phyloP scores from a whole-genome alignment of 2,329 filamentous ascomycete species.

The Verticillium nonalfalfae region DNA sequence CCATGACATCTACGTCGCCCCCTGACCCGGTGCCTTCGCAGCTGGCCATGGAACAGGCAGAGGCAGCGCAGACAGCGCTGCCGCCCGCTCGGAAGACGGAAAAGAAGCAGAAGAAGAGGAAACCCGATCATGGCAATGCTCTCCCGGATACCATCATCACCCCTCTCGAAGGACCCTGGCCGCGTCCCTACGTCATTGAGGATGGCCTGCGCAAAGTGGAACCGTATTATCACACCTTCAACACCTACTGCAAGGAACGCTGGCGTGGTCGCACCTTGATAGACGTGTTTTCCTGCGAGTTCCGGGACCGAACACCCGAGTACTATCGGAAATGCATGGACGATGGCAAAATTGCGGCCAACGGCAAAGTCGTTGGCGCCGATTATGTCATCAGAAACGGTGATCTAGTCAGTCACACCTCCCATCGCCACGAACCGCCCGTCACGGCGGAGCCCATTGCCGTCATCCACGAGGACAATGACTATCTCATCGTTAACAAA shows the following conservation, averaged over 20 bases:
- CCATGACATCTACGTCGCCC: slow-evolving; percentile 3
- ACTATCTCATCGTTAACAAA: slow-evolving; percentile 95
- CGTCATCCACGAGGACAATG: slow-evolving; percentile 84
- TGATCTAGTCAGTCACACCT: slow-evolving; percentile 83
- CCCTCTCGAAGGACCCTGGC: slow-evolving; percentile 34
- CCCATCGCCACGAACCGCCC: slow-evolving; percentile 93
- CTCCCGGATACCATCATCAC: slow-evolving; percentile 19
- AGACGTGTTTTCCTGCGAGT: slow-evolving; percentile 87
- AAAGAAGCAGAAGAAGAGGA: neutral
- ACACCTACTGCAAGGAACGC: slow-evolving; percentile 88
- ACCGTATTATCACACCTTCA: slow-evolving; percentile 91
- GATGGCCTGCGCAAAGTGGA: slow-evolving; percentile 74
- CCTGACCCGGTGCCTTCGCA: neutral
- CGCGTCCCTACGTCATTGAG: slow-evolving; percentile 73
- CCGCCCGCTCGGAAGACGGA: neutral
- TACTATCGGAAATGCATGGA: slow-evolving; percentile 88
- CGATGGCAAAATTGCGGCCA: slow-evolving; percentile 70
- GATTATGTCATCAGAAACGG: slow-evolving; percentile 77
- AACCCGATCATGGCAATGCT: neutral
- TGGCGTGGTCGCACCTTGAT: slow-evolving; percentile 79
- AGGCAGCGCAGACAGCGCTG: neutral
- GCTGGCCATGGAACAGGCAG: neutral
- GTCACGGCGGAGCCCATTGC: slow-evolving; percentile 75
- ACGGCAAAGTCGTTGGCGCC: slow-evolving; percentile 63
- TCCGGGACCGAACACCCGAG: slow-evolving; percentile 75